Evolutionary conservation across 371 early-diverging fungal species (phyloP).

Genomic region (Mucor circinelloides): DNA sequence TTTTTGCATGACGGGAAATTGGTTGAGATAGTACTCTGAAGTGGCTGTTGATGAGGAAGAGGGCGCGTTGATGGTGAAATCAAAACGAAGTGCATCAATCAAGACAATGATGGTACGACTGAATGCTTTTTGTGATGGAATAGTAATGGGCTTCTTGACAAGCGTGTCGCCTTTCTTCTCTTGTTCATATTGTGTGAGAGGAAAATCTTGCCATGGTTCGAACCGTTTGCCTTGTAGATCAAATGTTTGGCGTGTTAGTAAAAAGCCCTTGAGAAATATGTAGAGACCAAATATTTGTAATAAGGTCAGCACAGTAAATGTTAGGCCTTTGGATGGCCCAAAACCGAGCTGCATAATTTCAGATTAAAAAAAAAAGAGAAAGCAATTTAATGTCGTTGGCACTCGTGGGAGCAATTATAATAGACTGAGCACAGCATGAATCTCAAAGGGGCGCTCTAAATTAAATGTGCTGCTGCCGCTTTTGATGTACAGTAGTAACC

Average conservation of each 20-base stretch:
- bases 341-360: slow-evolving; percentile 9
- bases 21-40: slow-evolving; percentile 64
- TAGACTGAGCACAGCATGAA: no score
- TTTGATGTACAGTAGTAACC: no score
- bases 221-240: slow-evolving; percentile 45
- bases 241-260: slow-evolving; percentile 79
- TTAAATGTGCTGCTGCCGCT: no score
- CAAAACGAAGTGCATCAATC: slow-evolving; percentile 93
- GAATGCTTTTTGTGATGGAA: slow-evolving; percentile 2
- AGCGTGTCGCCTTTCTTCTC: not conserved
- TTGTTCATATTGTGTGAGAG: slow-evolving; percentile 14
- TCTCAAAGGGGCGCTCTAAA: no score
- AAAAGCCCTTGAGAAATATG: slow-evolving; percentile 82
- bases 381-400: not conserved
- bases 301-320: slow-evolving; percentile 16
- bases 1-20: slow-evolving; percentile 70
- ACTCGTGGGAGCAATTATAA: no score
- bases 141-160: not conserved
- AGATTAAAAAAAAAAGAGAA: not conserved
- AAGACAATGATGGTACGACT: slow-evolving; percentile 69
- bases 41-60: slow-evolving; percentile 15
- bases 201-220: slow-evolving; percentile 44
- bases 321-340: slow-evolving; percentile 13
- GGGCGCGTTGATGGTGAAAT: slow-evolving; percentile 49
- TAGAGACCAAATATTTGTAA: slow-evolving; percentile 55